Conservation (phyloP, 129 eudicot species). For the Centaurea solstitialis region DNA sequence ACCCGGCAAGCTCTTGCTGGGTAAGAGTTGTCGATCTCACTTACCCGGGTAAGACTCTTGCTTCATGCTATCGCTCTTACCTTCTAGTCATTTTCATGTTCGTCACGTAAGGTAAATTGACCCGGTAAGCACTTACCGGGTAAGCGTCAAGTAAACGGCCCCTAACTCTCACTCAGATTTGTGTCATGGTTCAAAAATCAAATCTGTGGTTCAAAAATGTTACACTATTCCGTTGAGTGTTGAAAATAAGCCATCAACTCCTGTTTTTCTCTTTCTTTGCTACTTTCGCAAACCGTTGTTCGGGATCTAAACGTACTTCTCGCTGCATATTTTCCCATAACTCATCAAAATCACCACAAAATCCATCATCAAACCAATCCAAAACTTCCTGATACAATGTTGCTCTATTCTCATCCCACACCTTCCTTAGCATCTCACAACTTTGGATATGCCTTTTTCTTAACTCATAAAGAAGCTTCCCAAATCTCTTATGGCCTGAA, state of each 20-base stretch:
- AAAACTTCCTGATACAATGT: constrained; percentile 51
- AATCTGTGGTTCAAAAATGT: neutral
- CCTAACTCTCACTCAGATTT: neutral
- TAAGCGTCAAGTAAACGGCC: too few species aligned
- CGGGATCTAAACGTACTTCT: constrained; percentile 54
- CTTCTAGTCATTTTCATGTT: too few species aligned
- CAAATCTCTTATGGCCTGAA: constrained; percentile 68
- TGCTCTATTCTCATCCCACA: constrained; percentile 65
- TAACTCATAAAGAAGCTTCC: constrained; percentile 65
- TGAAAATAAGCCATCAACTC: neutral
- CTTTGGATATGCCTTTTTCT: constrained; percentile 49
- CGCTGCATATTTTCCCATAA: constrained; percentile 73
- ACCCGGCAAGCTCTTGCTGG: too few species aligned
- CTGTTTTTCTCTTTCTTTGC: constrained; percentile 30
- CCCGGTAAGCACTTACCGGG: too few species aligned
- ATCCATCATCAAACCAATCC: constrained; percentile 73
- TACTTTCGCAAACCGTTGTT: constrained; percentile 40
- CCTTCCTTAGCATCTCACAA: constrained; percentile 49
- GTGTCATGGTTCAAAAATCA: neutral
- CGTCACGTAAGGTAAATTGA: too few species aligned
- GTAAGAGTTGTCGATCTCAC: too few species aligned
- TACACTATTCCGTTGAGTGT: neutral
- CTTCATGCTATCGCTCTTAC: too few species aligned
- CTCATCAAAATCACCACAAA: constrained; percentile 43
- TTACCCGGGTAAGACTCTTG: too few species aligned